A percentile compares a stretch with the other conserved stretches of the same genome.
These are phyloP conservation scores for Penicillium sp. DNA, from an alignment of 2,329 filamentous ascomycete genomes.

Conservation along the genomic window DNA sequence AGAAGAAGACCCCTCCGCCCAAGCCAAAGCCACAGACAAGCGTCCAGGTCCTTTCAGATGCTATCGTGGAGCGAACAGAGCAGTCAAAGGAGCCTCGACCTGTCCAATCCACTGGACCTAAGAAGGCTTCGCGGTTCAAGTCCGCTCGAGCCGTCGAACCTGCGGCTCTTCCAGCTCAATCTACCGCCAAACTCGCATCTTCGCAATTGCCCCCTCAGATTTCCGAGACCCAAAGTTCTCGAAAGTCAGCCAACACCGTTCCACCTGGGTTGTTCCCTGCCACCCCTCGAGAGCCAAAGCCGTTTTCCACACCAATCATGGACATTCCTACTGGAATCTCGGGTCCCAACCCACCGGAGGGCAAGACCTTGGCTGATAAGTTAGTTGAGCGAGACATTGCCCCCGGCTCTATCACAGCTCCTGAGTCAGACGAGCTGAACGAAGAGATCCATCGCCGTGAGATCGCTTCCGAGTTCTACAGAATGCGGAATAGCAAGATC, in stretches of 20 bases:
- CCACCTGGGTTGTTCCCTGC: slow-evolving; percentile 44
- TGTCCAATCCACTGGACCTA: slow-evolving; percentile 33
- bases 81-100: slow-evolving; percentile 21
- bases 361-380: slow-evolving; percentile 61
- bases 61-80: slow-evolving; percentile 49
- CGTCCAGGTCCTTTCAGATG: slow-evolving; percentile 44
- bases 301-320: slow-evolving; percentile 44
- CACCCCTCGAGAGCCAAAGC: slow-evolving; percentile 41
- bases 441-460: slow-evolving; percentile 73
- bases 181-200: slow-evolving; percentile 13
- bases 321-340: slow-evolving; percentile 27
- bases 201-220: slow-evolving; percentile 23
- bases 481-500: slow-evolving; percentile 79
- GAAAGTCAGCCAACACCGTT: slow-evolving; percentile 28
- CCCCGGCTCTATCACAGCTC: slow-evolving; percentile 38
- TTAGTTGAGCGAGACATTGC: slow-evolving; percentile 57
- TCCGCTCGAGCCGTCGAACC: slow-evolving; percentile 31
- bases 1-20: slow-evolving; percentile 35
- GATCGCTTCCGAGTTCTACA: slow-evolving; percentile 80
- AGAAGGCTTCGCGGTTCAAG: slow-evolving; percentile 52
- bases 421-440: slow-evolving; percentile 70
- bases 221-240: slow-evolving; percentile 24
- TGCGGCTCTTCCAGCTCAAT: neutral
- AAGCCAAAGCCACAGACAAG: slow-evolving; percentile 30
- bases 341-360: slow-evolving; percentile 44